Percentiles rank a stretch among this genome's conserved stretches.
Evolutionary conservation across 2,329 filamentous ascomycete species (phyloP).

Genomic region (Byssothecium circinans): DNA sequence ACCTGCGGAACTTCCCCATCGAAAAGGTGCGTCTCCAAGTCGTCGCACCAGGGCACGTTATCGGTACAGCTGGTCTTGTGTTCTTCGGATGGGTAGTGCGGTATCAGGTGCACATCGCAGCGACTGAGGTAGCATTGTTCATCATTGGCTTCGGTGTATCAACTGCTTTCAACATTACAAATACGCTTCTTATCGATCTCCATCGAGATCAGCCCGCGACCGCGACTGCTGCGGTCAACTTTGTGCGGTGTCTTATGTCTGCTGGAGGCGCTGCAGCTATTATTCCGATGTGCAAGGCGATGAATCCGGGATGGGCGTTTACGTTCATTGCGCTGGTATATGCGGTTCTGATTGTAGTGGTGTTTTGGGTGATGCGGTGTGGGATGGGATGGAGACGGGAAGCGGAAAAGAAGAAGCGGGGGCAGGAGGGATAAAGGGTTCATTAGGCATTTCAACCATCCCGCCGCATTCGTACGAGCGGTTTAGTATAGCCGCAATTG

Average conservation of each 20-base stretch:
- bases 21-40: slow-evolving; percentile 49
- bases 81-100: slow-evolving; percentile 49
- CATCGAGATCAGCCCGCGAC: slow-evolving; percentile 45
- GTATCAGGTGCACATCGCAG: slow-evolving; percentile 42
- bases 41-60: slow-evolving; percentile 40
- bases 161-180: slow-evolving; percentile 51
- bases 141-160: slow-evolving; percentile 59
- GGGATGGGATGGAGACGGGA: slow-evolving; percentile 36
- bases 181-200: slow-evolving; percentile 51
- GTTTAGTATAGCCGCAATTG: too few relatives aligned
- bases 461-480: too few relatives aligned
- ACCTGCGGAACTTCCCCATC: slow-evolving; percentile 57
- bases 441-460: too few relatives aligned
- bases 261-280: slow-evolving; percentile 44
- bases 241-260: slow-evolving; percentile 42
- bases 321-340: slow-evolving; percentile 45
- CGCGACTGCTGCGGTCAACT: slow-evolving; percentile 44
- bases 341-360: slow-evolving; percentile 24
- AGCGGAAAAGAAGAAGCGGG: slow-evolving; percentile 18
- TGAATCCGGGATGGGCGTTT: slow-evolving; percentile 51
- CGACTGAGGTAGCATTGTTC: slow-evolving; percentile 52
- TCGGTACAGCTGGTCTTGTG: slow-evolving; percentile 37
- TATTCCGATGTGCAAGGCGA: slow-evolving; percentile 46
- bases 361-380: slow-evolving; percentile 35
- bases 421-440: background rate